phyloP scores from a whole-genome alignment of 2,329 filamentous ascomycete species.

The Penicillium brasilianum region DNA sequence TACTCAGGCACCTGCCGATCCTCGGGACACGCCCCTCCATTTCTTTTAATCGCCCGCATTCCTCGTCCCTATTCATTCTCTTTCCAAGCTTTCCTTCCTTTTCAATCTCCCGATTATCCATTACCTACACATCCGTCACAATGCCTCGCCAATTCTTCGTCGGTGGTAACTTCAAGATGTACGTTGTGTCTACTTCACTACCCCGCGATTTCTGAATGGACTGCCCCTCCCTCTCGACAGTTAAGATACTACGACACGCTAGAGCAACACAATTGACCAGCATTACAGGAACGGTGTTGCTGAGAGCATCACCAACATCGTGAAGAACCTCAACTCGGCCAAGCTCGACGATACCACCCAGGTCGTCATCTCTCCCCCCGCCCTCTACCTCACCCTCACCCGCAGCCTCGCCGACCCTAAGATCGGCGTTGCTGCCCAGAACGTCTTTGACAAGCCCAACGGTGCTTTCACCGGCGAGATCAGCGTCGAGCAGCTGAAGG shows the following conservation, averaged over 20 bases:
- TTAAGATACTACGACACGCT: slow-evolving; percentile 7
- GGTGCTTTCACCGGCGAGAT: slow-evolving; percentile 98
- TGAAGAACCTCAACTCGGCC: slow-evolving; percentile 85
- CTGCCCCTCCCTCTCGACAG: slow-evolving; percentile 35
- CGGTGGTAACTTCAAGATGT: slow-evolving; percentile 99
- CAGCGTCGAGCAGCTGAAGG: slow-evolving; percentile 86
- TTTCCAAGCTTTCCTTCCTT: slow-evolving; percentile 16
- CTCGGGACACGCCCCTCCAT: slow-evolving; percentile 30
- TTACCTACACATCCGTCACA: slow-evolving; percentile 50
- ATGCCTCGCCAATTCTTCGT: slow-evolving; percentile 98
- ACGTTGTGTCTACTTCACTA: slow-evolving; percentile 44
- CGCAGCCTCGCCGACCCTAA: slow-evolving; percentile 76
- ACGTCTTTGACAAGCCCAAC: slow-evolving; percentile 96
- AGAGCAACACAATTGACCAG: slow-evolving; percentile 23
- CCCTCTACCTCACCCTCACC: slow-evolving; percentile 87
- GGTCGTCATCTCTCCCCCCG: slow-evolving; percentile 90
- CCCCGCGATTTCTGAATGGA: slow-evolving; percentile 32
- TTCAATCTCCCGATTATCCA: slow-evolving; percentile 13
- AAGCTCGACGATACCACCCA: slow-evolving; percentile 69
- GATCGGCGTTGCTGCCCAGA: slow-evolving; percentile 90
- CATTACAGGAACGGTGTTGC: slow-evolving; percentile 83
- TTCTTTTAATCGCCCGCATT: slow-evolving; percentile 21
- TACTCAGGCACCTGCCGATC: slow-evolving; percentile 16
- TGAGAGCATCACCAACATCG: slow-evolving; percentile 87
- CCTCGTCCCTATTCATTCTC: slow-evolving; percentile 18